A percentile compares a stretch with the other conserved stretches of the same genome.
Evolutionary conservation across 192 early-diverging fungal genomes (phyloP).

Genomic region (Dissophora globulifera): DNA sequence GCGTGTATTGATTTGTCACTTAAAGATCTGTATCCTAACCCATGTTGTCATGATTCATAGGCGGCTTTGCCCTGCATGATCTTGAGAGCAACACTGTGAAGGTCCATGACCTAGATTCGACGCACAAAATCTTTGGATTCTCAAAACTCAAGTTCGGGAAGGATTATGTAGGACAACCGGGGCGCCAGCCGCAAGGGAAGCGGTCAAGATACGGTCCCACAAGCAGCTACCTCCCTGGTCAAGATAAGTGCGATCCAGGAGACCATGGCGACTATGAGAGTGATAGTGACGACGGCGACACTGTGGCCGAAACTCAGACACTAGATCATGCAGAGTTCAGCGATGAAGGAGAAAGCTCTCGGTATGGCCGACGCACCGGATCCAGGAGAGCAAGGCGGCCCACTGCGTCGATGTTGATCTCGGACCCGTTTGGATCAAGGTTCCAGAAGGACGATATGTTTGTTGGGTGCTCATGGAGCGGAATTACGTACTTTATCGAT

Average conservation of each 20-base stretch:
- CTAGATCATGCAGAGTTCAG: background rate
- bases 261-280: constrained; percentile 20
- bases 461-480: constrained; percentile 69
- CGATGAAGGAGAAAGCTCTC: background rate
- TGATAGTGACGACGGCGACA: constrained; percentile 5
- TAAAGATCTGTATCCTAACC: no score
- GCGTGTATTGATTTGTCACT: no score
- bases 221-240: constrained; percentile 1
- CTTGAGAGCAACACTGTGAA: constrained; percentile 52
- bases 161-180: constrained; percentile 2
- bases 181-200: background rate
- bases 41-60: constrained; percentile 18
- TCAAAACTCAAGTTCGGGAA: constrained; percentile 57
- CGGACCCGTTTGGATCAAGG: constrained; percentile 44
- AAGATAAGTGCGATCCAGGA: constrained; percentile 7
- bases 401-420: constrained; percentile 24
- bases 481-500: constrained; percentile 66
- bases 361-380: background rate
- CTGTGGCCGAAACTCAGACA: constrained; percentile 1
- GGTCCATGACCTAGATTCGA: constrained; percentile 62
- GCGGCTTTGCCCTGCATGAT: constrained; percentile 63
- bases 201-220: constrained; percentile 7
- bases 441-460: constrained; percentile 59
- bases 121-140: constrained; percentile 67
- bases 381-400: constrained; percentile 7